phyloP scores from a whole-genome alignment of 2,329 filamentous ascomycete species.

The Penicillium sp. region DNA sequence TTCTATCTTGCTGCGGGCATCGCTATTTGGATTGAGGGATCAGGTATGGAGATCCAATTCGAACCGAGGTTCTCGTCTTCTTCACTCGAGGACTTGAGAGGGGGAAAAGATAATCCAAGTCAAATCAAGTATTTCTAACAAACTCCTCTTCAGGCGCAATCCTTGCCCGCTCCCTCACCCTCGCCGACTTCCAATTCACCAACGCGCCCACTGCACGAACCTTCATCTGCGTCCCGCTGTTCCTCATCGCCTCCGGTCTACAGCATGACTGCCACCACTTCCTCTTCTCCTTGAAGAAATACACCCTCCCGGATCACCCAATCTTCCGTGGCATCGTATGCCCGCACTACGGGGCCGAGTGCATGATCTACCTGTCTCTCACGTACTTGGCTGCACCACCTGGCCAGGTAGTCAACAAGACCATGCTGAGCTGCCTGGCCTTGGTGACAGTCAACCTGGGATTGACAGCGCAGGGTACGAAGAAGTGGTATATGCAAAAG shows the following conservation, averaged over 20 bases:
- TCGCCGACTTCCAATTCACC: constrained; percentile 46
- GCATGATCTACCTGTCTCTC: constrained; percentile 80
- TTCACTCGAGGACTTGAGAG: not conserved
- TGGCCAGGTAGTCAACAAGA: constrained; percentile 71
- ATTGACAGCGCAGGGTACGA: constrained; percentile 78
- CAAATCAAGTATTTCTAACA: not conserved
- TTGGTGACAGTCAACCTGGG: constrained; percentile 83
- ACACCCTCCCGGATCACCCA: constrained; percentile 76
- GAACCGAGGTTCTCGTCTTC: not conserved
- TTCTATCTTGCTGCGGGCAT: constrained; percentile 79
- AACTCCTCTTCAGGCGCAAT: constrained; percentile 36
- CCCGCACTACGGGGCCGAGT: constrained; percentile 92
- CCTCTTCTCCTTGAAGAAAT: constrained; percentile 75
- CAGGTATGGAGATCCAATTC: constrained; percentile 55
- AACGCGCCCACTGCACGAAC: constrained; percentile 57
- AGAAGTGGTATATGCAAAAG: constrained; percentile 76
- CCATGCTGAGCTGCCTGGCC: constrained; percentile 69
- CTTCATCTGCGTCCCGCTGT: constrained; percentile 64
- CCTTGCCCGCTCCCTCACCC: constrained; percentile 39
- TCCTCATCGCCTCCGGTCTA: constrained; percentile 71
- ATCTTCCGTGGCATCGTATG: constrained; percentile 76
- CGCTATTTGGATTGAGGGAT: constrained; percentile 83
- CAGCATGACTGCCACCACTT: constrained; percentile 78
- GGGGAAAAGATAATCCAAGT: not conserved
- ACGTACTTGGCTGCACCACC: constrained; percentile 74